Evolutionary conservation across 805 yeast species (phyloP).

Genomic region (Ogataea minuta): DNA sequence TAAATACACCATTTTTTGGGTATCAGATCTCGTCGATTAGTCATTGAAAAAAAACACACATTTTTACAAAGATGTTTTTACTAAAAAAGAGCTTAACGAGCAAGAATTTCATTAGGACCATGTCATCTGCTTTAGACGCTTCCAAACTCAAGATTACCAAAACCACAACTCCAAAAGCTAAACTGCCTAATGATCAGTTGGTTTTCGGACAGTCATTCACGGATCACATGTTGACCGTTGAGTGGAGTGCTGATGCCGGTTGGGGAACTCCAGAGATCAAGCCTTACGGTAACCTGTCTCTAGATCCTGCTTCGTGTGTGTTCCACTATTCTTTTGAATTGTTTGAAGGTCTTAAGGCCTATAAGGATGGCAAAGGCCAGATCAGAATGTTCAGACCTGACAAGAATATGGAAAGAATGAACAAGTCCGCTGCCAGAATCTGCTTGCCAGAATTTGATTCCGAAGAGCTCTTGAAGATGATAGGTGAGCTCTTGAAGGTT

Average conservation of each 20-base stretch:
- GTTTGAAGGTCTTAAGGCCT: constrained; percentile 96
- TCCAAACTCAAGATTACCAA: constrained; percentile 50
- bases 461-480: constrained; percentile 70
- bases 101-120: constrained; percentile 3
- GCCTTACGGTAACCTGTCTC: constrained; percentile 72
- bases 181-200: constrained; percentile 58
- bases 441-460: constrained; percentile 84
- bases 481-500: constrained; percentile 70
- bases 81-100: constrained; percentile 2
- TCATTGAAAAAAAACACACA: constrained; percentile 2
- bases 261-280: constrained; percentile 89
- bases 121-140: constrained; percentile 47
- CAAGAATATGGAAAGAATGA: constrained; percentile 89
- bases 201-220: constrained; percentile 78
- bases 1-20: constrained; percentile 1
- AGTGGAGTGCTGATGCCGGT: constrained; percentile 75
- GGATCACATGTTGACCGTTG: constrained; percentile 83
- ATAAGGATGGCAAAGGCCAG: constrained; percentile 59
- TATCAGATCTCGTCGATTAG: constrained; percentile 1
- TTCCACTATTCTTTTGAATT: constrained; percentile 94
- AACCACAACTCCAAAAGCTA: constrained; percentile 48
- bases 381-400: constrained; percentile 87
- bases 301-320: constrained; percentile 89
- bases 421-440: constrained; percentile 82
- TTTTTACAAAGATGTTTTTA: constrained; percentile 3